These are phyloP conservation scores for Ilyonectria robusta DNA, from an alignment of 2,329 filamentous ascomycete genomes.

Conservation along the genomic window DNA sequence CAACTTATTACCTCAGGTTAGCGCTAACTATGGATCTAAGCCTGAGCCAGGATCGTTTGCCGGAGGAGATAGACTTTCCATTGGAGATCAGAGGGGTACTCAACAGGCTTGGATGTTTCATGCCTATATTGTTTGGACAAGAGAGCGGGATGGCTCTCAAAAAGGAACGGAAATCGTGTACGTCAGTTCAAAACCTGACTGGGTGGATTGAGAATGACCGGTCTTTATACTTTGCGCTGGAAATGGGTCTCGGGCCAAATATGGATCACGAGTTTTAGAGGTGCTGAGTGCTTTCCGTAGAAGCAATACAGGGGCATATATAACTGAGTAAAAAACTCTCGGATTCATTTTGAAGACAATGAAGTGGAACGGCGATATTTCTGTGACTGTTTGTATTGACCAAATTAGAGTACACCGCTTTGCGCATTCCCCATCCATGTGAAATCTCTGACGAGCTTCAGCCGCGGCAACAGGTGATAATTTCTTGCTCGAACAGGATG, in stretches of 20 bases:
- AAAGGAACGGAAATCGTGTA: background rate
- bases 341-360: no score
- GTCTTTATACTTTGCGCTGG: constrained; percentile 32
- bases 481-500: no score
- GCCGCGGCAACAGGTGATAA: no score
- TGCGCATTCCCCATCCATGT: no score
- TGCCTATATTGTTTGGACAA: constrained; percentile 26
- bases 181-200: constrained; percentile 21
- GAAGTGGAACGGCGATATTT: no score
- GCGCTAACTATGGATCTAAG: constrained; percentile 40
- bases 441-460: no score
- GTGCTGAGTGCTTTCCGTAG: no score
- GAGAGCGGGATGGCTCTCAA: background rate
- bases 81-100: constrained; percentile 16
- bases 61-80: constrained; percentile 38
- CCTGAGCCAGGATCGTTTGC: constrained; percentile 34
- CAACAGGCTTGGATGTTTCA: constrained; percentile 7
- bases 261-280: background rate
- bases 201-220: constrained; percentile 39
- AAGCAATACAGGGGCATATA: no score
- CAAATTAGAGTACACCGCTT: no score
- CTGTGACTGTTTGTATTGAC: no score
- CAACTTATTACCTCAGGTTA: constrained; percentile 33
- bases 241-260: constrained; percentile 35
- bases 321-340: no score